A percentile compares a stretch with the other conserved stretches of the same genome.
Evolutionary conservation across 2,329 filamentous ascomycete species (phyloP).

Genomic region (Onygena corvina): DNA sequence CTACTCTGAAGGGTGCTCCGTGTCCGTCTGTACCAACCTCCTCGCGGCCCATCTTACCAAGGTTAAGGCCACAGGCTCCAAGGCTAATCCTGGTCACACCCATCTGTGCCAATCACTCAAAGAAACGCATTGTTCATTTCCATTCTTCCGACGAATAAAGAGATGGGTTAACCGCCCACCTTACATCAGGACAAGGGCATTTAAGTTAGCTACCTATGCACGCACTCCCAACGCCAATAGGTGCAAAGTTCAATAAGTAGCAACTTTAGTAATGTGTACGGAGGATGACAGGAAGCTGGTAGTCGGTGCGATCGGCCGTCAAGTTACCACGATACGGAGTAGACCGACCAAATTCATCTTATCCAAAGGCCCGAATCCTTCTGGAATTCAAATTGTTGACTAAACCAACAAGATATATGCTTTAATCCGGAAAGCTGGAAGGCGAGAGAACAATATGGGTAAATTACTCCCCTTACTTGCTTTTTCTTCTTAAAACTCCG

Average conservation of each 20-base stretch:
- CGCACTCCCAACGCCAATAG: background rate
- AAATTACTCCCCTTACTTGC: constrained; percentile 2
- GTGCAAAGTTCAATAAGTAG: background rate
- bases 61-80: background rate
- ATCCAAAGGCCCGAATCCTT: background rate
- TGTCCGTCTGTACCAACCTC: background rate
- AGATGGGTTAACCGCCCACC: background rate
- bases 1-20: background rate
- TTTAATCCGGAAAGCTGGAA: no score
- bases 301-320: background rate
- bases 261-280: background rate
- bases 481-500: background rate
- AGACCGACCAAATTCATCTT: background rate
- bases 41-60: background rate
- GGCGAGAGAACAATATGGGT: background rate
- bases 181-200: constrained; percentile 1
- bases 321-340: background rate
- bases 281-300: background rate
- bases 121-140: background rate
- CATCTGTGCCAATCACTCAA: background rate
- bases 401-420: no score
- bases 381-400: background rate
- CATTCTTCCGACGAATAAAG: background rate
- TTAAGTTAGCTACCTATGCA: no score
- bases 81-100: background rate